Evolutionary conservation across 2,329 filamentous ascomycete species (phyloP).

Genomic region (Podosphaera xanthii): DNA sequence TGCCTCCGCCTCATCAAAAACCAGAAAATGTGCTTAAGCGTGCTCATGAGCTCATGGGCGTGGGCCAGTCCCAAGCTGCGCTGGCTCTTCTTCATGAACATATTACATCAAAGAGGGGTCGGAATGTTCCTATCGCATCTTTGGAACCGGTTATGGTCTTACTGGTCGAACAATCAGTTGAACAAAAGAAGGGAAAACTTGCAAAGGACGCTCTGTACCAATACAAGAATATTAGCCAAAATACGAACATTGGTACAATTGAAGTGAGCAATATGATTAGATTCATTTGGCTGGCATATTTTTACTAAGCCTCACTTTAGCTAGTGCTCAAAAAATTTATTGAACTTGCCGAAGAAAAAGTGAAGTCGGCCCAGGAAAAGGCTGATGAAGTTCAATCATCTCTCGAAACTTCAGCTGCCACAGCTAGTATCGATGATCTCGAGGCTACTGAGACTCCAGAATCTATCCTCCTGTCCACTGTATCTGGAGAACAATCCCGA

Average conservation of each 20-base stretch:
- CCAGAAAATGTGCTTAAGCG: conserved; percentile 98
- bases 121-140: conserved; percentile 88
- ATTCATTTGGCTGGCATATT: neutral
- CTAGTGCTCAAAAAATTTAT: conserved; percentile 95
- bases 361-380: conserved; percentile 85
- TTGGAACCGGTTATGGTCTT: conserved; percentile 97
- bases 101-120: conserved; percentile 93
- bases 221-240: conserved; percentile 99
- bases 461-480: conserved; percentile 90
- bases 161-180: conserved; percentile 88
- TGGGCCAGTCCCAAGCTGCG: conserved; percentile 79
- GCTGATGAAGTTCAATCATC: conserved; percentile 83
- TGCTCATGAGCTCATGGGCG: conserved; percentile 95
- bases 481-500: conserved; percentile 91
- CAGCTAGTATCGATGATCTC: conserved; percentile 71
- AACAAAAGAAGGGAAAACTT: conserved; percentile 92
- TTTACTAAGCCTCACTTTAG: conserved; percentile 19
- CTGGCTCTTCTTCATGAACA: conserved; percentile 94
- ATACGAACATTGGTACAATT: conserved; percentile 94
- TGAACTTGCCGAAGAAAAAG: conserved; percentile 86
- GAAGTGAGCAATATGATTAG: conserved; percentile 33
- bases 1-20: conserved; percentile 82
- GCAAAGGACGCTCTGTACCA: conserved; percentile 98
- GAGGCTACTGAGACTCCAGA: conserved; percentile 95
- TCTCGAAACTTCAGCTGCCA: conserved; percentile 51